phyloP scores from a whole-genome alignment of 1,139 yeast genomes.

The Kodamaea sp. region DNA sequence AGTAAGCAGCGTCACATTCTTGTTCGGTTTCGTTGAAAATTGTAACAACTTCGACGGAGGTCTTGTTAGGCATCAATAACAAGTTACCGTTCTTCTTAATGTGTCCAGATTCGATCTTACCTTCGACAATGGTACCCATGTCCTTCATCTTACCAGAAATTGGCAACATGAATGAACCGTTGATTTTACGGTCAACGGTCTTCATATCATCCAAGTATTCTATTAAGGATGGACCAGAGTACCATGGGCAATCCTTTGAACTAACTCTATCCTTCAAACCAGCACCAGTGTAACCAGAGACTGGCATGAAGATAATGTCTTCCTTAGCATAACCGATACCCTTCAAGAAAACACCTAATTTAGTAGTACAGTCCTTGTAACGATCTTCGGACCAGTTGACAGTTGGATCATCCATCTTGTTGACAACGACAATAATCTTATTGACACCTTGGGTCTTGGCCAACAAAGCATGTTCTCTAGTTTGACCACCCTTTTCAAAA shows the following conservation, averaged over 20 bases:
- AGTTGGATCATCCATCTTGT: slow-evolving; percentile 98
- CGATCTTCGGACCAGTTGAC: slow-evolving; percentile 95
- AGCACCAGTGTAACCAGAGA: slow-evolving; percentile 96
- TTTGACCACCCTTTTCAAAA: slow-evolving; percentile 98
- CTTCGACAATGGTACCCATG: slow-evolving; percentile 95
- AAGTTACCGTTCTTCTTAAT: slow-evolving; percentile 74
- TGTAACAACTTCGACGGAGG: slow-evolving; percentile 75
- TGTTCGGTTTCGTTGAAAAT: slow-evolving; percentile 94
- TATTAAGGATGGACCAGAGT: slow-evolving; percentile 84
- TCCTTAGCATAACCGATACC: slow-evolving; percentile 88
- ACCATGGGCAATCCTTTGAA: slow-evolving; percentile 81
- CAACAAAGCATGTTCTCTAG: slow-evolving; percentile 95
- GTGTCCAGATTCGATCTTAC: slow-evolving; percentile 95
- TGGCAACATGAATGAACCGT: slow-evolving; percentile 97
- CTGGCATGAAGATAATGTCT: slow-evolving; percentile 91
- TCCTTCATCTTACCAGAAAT: slow-evolving; percentile 92
- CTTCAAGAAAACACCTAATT: slow-evolving; percentile 71
- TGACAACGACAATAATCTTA: slow-evolving; percentile 86
- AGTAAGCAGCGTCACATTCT: slow-evolving; percentile 83
- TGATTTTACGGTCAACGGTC: slow-evolving; percentile 78
- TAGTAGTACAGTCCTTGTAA: slow-evolving; percentile 90
- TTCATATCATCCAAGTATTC: slow-evolving; percentile 85
- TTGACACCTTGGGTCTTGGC: slow-evolving; percentile 98
- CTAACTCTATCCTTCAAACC: slow-evolving; percentile 86
- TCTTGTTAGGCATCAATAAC: slow-evolving; percentile 89